Evolutionary conservation across 2,329 filamentous ascomycete genomes (phyloP).

Genomic region (Lachnum nothofagi): DNA sequence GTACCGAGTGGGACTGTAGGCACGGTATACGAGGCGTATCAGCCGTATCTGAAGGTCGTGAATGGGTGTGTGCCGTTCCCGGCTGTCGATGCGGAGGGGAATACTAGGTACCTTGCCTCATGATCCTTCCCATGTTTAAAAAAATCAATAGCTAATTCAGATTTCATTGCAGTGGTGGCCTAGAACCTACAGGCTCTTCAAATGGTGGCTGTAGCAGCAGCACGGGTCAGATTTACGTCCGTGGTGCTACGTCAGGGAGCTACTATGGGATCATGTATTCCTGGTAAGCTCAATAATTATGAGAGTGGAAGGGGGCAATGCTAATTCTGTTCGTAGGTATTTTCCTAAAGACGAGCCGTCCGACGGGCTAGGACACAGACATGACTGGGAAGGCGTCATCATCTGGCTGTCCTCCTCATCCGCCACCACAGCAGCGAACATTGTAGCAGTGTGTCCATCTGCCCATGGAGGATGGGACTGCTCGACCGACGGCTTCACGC

Average conservation of each 20-base stretch:
- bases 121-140: too few relatives aligned
- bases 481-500: constrained; percentile 35
- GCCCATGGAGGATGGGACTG: constrained; percentile 47
- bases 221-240: constrained; percentile 48
- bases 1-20: constrained; percentile 46
- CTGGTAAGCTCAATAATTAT: too few relatives aligned
- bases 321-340: constrained; percentile 38
- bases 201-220: constrained; percentile 39
- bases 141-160: background rate
- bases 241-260: constrained; percentile 37
- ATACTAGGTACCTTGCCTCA: constrained; percentile 46
- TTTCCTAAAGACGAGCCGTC: constrained; percentile 42
- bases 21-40: constrained; percentile 48
- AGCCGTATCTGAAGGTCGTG: constrained; percentile 50
- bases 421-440: constrained; percentile 30
- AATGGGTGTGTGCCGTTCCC: constrained; percentile 61
- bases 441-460: constrained; percentile 47
- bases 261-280: constrained; percentile 47
- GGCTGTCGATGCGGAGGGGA: constrained; percentile 52
- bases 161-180: constrained; percentile 24
- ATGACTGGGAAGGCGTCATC: constrained; percentile 53
- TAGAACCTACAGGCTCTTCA: constrained; percentile 35
- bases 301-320: too few relatives aligned
- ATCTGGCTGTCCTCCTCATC: constrained; percentile 43
- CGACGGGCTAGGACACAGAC: constrained; percentile 42